Conservation (phyloP, 345 rosid genomes). For the Eucalyptus decipiens region DNA sequence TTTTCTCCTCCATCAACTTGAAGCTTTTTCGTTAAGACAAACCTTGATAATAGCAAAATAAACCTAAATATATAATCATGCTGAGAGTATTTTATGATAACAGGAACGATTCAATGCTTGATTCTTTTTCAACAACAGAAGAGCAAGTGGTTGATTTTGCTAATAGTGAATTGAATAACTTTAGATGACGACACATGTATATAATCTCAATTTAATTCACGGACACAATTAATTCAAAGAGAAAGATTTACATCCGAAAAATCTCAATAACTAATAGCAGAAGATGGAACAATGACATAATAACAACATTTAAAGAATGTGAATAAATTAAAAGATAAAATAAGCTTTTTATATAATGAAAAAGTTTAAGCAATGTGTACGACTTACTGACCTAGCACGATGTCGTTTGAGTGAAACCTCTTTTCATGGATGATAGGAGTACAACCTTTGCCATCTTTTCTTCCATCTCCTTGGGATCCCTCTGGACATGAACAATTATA, state of each 20-base stretch:
- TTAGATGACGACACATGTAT: neutral
- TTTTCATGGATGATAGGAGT: neutral
- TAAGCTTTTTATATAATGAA: neutral
- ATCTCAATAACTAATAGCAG: neutral
- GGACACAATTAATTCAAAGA: neutral
- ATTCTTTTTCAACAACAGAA: neutral
- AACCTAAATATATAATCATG: neutral
- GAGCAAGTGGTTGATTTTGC: neutral
- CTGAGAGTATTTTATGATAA: neutral
- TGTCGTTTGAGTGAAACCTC: neutral
- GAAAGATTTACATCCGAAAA: neutral
- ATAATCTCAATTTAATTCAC: neutral
- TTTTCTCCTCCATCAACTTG: neutral
- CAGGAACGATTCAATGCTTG: neutral
- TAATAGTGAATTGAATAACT: neutral
- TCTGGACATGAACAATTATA: slow-evolving; percentile 13
- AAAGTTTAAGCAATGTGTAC: neutral
- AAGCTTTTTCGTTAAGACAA: neutral
- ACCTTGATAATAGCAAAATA: neutral
- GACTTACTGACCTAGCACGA: neutral
- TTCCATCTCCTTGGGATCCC: slow-evolving; percentile 9
- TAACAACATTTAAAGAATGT: neutral
- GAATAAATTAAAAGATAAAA: neutral
- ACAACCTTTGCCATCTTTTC: neutral
- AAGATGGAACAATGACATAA: neutral